Evolutionary conservation across 2,329 filamentous ascomycete genomes (phyloP), one percentile per base, ranked within the genome.

Genomic region (Alternaria panax): DNA sequence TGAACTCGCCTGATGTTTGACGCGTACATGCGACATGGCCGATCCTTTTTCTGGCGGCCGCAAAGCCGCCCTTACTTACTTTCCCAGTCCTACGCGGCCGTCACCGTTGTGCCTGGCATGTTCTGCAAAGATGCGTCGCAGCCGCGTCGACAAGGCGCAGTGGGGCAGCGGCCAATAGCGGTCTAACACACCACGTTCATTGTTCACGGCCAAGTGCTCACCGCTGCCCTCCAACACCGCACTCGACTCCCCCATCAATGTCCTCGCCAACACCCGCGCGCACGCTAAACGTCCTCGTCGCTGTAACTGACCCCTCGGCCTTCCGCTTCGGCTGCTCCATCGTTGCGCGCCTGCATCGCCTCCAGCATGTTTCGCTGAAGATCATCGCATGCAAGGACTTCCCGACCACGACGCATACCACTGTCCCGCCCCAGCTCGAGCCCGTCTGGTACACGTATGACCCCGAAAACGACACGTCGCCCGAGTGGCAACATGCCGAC

Each of bases 271-370:
- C 45, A 38, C 53, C 62, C 54, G 60, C 60, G 46, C 74, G 70
- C 64, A 67, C 70, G 47, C 72, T 78, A 46, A 76, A 78, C 62
- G 83, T 91, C 56, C 84, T 91, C 32, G 82, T 91, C 34, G 87
- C 87, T 58, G 85, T 89, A 57, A 89, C 89, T 67, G 88, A 89
- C 59, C 82, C 85, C 46, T 83, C 85, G 55, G 88, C 90, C 69
- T 85, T 88, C 28, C 86, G 88, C 43, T 89, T 86, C 78, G 88
- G 88, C 52, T 85, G 89, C 72, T 82, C 87, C 18, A 83, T 91
- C 52, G 87, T 89, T 60, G 84, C 90, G 48, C 86, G 88, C 60
- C 83, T 91, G 4, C 89, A 88, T 54, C 90, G 89, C 51, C 84
- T 89, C 70, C 87, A 90, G 75, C 87, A 91, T 72, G 84, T 89